Conservation (phyloP, 202 grass and related monocot species). For the Saccharum hybrid region DNA sequence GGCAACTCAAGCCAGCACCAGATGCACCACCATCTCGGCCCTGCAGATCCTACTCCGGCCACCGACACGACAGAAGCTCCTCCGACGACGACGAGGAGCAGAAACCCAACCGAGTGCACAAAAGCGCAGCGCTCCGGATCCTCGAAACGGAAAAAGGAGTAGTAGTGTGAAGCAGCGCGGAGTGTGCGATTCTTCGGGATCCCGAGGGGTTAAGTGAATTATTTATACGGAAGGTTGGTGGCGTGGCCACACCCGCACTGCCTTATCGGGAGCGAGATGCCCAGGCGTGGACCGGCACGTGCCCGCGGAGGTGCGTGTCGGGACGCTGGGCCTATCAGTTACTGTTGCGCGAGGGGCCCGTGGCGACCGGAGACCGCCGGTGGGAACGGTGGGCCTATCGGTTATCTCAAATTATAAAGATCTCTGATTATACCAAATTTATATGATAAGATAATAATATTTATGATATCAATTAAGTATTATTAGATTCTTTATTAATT, state of each 20-base stretch:
- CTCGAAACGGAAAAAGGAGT: too few species aligned
- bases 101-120: not conserved
- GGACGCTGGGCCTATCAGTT: constrained; percentile 41
- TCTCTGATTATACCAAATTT: too few species aligned
- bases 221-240: constrained; percentile 53
- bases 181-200: constrained; percentile 48
- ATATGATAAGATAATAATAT: too few species aligned
- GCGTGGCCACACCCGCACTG: constrained; percentile 35
- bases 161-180: constrained; percentile 23
- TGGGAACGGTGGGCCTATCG: not conserved
- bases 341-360: not conserved
- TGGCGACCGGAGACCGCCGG: constrained; percentile 30
- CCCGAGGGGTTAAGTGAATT: constrained; percentile 52
- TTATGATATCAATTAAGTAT: too few species aligned
- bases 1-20: not conserved
- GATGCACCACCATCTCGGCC: constrained; percentile 8
- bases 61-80: not conserved
- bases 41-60: not conserved
- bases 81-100: not conserved
- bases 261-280: constrained; percentile 46
- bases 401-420: too few species aligned
- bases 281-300: constrained; percentile 46
- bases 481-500: too few species aligned
- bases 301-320: constrained; percentile 36
- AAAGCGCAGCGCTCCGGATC: not conserved